Conservation (phyloP, 768 basidiomycete species). For the Phanerochaete carnosa region DNA sequence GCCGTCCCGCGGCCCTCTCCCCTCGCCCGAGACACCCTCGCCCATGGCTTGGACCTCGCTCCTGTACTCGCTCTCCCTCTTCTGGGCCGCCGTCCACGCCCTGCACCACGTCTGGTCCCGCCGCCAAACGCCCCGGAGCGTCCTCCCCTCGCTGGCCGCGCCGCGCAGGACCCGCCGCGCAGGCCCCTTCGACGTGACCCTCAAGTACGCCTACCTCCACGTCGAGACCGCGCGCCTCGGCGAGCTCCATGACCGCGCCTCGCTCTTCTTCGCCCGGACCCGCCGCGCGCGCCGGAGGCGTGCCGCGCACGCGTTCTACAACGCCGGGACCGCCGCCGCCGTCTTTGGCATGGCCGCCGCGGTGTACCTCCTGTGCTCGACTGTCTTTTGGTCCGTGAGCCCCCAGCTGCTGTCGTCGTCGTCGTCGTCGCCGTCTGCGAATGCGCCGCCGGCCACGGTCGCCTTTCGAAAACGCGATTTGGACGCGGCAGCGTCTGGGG, state of each 20-base stretch:
- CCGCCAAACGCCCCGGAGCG: background rate
- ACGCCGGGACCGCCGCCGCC: constrained; percentile 43
- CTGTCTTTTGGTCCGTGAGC: constrained; percentile 11
- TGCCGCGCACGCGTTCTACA: constrained; percentile 40
- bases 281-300: constrained; percentile 17
- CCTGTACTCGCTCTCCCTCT: constrained; percentile 5
- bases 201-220: constrained; percentile 25
- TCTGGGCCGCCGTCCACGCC: constrained; percentile 14
- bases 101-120: constrained; percentile 1
- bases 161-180: background rate
- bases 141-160: constrained; percentile 9
- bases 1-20: background rate
- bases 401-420: no score
- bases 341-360: constrained; percentile 46
- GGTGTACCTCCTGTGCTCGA: constrained; percentile 37
- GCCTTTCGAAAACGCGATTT: background rate
- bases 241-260: constrained; percentile 41
- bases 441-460: background rate
- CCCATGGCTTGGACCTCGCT: constrained; percentile 4
- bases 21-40: background rate
- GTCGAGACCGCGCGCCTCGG: constrained; percentile 53
- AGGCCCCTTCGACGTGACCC: constrained; percentile 9
- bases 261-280: constrained; percentile 31
- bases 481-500: background rate
- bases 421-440: background rate